These are phyloP conservation scores for Xerocomus nothofagi DNA, from an alignment of 1,284 basidiomycete species.

Conservation along the genomic window DNA sequence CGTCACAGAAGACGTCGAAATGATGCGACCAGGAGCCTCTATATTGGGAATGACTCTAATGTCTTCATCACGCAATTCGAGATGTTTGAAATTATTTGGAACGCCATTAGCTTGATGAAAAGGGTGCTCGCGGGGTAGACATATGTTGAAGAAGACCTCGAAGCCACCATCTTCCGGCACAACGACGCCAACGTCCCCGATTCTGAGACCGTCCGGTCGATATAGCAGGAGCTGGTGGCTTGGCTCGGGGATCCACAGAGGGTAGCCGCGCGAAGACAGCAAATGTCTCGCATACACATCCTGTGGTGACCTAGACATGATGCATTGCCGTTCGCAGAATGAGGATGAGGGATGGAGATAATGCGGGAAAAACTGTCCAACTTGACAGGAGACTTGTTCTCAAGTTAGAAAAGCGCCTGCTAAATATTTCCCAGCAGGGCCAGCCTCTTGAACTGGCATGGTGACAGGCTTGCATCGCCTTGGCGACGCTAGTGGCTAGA, in stretches of 20 bases:
- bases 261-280: constrained; percentile 10
- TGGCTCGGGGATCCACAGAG: constrained; percentile 26
- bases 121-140: constrained; percentile 10
- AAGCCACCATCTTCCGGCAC: constrained; percentile 25
- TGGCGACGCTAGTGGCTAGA: too few species aligned
- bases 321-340: too few species aligned
- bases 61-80: constrained; percentile 1
- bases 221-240: constrained; percentile 12
- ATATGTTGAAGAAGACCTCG: constrained; percentile 31
- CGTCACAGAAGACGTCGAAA: constrained; percentile 6
- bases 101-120: constrained; percentile 9
- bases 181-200: constrained; percentile 31
- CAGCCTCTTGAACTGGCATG: too few species aligned
- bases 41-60: background rate
- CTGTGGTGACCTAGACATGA: constrained; percentile 1
- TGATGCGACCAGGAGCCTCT: constrained; percentile 8
- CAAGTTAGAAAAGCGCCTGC: too few species aligned
- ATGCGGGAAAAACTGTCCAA: too few species aligned
- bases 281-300: constrained; percentile 9
- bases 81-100: constrained; percentile 9
- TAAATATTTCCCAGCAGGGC: too few species aligned
- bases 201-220: constrained; percentile 16
- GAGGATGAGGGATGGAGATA: too few species aligned
- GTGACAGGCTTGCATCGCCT: too few species aligned
- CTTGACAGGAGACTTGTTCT: too few species aligned